These are phyloP conservation scores for Carex cristatella DNA, from an alignment of 176 grass and related monocot genomes.

Conservation along the genomic window DNA sequence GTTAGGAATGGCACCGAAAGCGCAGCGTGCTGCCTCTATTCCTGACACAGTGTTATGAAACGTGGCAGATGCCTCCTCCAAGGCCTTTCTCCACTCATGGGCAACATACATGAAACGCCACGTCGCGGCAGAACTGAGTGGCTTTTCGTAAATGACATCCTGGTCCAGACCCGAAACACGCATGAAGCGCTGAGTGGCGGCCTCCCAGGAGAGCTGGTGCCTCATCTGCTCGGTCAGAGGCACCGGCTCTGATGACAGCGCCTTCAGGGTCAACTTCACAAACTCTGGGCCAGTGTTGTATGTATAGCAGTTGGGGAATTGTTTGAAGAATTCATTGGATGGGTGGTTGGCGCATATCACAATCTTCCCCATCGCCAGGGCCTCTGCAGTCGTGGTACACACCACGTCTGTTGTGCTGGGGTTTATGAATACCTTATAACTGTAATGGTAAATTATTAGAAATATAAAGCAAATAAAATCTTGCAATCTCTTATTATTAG, in stretches of 20 bases:
- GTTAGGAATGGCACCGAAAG: slow-evolving; percentile 83
- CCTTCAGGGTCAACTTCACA: slow-evolving; percentile 55
- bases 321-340: slow-evolving; percentile 95
- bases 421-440: slow-evolving; percentile 99
- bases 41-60: slow-evolving; percentile 71
- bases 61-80: slow-evolving; percentile 81
- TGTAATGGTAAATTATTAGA: slow-evolving; percentile 26
- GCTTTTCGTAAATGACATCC: slow-evolving; percentile 16
- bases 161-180: slow-evolving; percentile 47
- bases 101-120: slow-evolving; percentile 52
- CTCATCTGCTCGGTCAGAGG: slow-evolving; percentile 55
- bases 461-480: not conserved
- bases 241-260: slow-evolving; percentile 46
- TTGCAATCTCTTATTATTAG: not conserved
- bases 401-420: slow-evolving; percentile 96
- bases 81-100: slow-evolving; percentile 57
- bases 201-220: slow-evolving; percentile 88
- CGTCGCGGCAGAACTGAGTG: slow-evolving; percentile 19
- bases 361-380: slow-evolving; percentile 92
- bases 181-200: slow-evolving; percentile 81
- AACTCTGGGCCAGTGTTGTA: slow-evolving; percentile 70
- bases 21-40: slow-evolving; percentile 63
- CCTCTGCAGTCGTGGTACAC: slow-evolving; percentile 93
- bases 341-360: slow-evolving; percentile 85
- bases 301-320: slow-evolving; percentile 82